Evolutionary conservation across 2,329 filamentous ascomycete species (phyloP).

Genomic region (Lachnellula occidentalis): DNA sequence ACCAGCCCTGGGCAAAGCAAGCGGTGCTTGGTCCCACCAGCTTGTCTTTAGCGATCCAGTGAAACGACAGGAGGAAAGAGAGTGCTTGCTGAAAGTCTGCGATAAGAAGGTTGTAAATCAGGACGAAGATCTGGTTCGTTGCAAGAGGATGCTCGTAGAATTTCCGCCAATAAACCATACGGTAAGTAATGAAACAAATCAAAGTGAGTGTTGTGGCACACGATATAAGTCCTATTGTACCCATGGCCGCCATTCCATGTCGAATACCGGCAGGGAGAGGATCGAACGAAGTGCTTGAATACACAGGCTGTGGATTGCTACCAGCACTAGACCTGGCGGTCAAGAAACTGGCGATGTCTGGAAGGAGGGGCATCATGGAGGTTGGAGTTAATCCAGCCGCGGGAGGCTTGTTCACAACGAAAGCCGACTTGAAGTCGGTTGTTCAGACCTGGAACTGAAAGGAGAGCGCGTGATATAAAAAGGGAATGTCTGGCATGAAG

Average conservation of each 20-base stretch:
- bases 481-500: background rate
- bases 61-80: constrained; percentile 37
- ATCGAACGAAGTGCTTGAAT: constrained; percentile 60
- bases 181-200: constrained; percentile 40
- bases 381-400: background rate
- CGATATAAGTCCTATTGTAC: constrained; percentile 41
- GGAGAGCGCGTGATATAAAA: too few species aligned
- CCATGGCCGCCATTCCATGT: constrained; percentile 71
- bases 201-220: constrained; percentile 39
- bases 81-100: constrained; percentile 28
- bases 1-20: constrained; percentile 50
- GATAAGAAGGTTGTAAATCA: constrained; percentile 48
- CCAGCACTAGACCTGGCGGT: background rate
- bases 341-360: background rate
- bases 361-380: background rate
- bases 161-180: constrained; percentile 37
- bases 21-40: constrained; percentile 40
- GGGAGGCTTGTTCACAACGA: background rate
- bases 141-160: constrained; percentile 29
- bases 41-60: constrained; percentile 42
- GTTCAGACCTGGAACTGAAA: background rate
- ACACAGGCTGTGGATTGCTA: background rate
- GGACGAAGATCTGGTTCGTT: constrained; percentile 46
- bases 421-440: background rate
- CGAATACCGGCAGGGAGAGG: constrained; percentile 87